A percentile compares a stretch with the other conserved stretches of the same genome.
These are phyloP conservation scores for Amanita bisporigera DNA, from an alignment of 1,284 basidiomycete genomes.

Conservation along the genomic window DNA sequence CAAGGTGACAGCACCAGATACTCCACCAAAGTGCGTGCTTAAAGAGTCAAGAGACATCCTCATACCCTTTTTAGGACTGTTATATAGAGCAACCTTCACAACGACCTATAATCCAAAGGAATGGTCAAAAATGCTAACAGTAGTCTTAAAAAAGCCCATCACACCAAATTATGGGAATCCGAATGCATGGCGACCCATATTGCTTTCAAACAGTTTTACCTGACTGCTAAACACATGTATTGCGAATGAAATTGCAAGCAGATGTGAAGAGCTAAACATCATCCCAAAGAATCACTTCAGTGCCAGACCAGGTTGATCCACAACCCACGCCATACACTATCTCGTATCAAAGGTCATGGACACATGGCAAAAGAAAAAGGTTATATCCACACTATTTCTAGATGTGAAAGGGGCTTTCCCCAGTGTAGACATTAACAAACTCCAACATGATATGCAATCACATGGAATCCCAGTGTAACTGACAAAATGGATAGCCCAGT, in stretches of 20 bases:
- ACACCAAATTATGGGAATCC: too few species aligned
- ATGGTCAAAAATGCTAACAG: too few species aligned
- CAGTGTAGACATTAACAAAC: not conserved
- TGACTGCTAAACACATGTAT: too few species aligned
- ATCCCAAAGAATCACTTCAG: not conserved
- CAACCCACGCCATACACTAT: not conserved
- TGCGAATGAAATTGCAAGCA: too few species aligned
- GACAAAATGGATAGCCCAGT: not conserved
- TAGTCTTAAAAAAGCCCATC: too few species aligned
- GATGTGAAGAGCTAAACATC: not conserved
- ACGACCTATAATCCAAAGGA: too few species aligned
- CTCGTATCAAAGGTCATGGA: not conserved
- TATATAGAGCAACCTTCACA: too few species aligned
- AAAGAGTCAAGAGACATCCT: not conserved
- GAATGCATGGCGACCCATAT: too few species aligned
- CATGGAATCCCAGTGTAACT: not conserved
- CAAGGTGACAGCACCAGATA: not conserved
- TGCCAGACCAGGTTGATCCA: not conserved
- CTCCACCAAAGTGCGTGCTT: not conserved
- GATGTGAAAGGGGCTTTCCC: not conserved
- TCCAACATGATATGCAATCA: not conserved
- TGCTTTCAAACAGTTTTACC: too few species aligned
- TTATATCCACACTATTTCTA: not conserved
- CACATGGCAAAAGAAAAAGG: not conserved
- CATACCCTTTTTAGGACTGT: not conserved